These are phyloP conservation scores for Plasmodium gonderi DNA, from an alignment of 169 alveolate genomes.

Conservation along the genomic window DNA sequence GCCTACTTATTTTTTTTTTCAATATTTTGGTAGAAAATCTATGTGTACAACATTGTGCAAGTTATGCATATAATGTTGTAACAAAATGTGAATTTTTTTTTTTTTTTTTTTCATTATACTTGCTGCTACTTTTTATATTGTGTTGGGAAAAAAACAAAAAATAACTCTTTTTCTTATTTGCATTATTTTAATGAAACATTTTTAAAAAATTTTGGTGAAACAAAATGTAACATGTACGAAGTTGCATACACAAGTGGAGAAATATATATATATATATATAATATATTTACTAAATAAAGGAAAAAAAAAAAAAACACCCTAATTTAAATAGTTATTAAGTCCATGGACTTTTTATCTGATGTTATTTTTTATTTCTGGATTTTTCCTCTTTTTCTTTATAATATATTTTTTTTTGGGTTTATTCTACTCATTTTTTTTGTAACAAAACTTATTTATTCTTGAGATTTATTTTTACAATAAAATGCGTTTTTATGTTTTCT, in stretches of 20 bases:
- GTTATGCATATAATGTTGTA: background rate
- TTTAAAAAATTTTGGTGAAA: background rate
- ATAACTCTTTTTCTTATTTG: background rate
- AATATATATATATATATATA: background rate
- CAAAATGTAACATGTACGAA: background rate
- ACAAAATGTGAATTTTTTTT: background rate
- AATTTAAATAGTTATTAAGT: background rate
- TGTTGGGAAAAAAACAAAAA: background rate
- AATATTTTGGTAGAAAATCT: background rate
- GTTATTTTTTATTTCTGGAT: background rate
- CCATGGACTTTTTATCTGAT: background rate
- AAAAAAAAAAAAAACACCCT: background rate
- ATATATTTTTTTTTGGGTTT: background rate
- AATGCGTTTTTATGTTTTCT: background rate
- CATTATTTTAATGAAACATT: background rate
- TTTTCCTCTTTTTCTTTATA: background rate
- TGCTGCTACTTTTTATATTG: background rate
- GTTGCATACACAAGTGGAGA: conserved; percentile 1
- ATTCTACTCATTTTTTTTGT: background rate
- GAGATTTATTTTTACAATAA: background rate
- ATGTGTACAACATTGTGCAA: background rate
- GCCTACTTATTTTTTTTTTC: background rate
- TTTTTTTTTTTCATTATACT: background rate
- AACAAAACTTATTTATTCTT: background rate
- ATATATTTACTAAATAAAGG: background rate